Base-by-base conservation (phyloP, 1,139 yeast genomes). In the Zygosaccharomyces pseudobailii region DNA sequence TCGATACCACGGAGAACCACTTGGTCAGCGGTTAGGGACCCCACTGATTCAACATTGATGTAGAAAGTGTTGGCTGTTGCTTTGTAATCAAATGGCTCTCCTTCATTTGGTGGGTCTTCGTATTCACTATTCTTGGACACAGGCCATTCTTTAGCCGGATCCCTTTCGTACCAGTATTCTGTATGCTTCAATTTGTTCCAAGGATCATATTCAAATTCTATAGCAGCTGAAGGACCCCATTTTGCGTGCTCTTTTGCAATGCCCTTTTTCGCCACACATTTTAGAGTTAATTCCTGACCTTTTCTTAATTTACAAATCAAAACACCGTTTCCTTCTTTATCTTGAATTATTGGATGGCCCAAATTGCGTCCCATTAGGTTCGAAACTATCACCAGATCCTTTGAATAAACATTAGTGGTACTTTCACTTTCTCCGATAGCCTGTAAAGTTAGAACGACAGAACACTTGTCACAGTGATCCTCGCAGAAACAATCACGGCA, bases 121-220 rank as follows among this genome's bases (percentile, higher is more conserved):
- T 94, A 92, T 59, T 87, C 96, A 56, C 95, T 81, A 69, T 94
- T 92, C 55, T 79, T 80, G 41, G 89, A 80, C 56, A 76, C 79
- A 36, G 97, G 97, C 99, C 99, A 92, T 72, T 92, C 99, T 40
- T 76, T 79, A 37, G 80, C 88, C 31, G 87, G 84, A 63, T 83
- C 87, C 53, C 83, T 94, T 69, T 92, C 98, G 66, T 84, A 88
- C 99, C 99, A 92, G 64, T 79, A 87, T 59, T 89, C 96, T 0
- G 98, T 92, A 66, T 92, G 98, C 62, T 85, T 84, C 58, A 94
- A 76, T 70, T 92, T 94, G 69, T 92, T 92, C 95, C 96, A 92
- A n/a, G 99, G 99, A 65, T 92, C 99, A 63, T 92, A 92, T 69
- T 92, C 99, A 62, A 92, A 92, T 22, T 95, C 97, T 48, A 94